phyloP scores from a whole-genome alignment of 2,329 filamentous ascomycete species.

The Penicillium sp. region DNA sequence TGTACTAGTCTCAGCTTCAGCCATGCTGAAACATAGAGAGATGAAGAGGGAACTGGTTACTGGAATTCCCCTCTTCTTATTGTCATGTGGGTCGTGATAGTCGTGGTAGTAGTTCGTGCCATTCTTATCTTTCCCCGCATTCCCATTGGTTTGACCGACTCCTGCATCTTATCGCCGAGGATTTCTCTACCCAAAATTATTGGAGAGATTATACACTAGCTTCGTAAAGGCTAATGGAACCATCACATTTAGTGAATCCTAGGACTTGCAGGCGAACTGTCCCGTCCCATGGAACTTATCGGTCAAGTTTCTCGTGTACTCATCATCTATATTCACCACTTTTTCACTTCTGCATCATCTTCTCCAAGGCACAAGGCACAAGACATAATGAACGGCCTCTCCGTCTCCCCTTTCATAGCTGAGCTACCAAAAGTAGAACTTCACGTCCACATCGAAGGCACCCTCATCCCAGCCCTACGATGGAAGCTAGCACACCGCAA shows the following conservation, averaged over 20 bases:
- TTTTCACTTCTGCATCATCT: not conserved
- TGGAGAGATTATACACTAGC: too few relatives aligned
- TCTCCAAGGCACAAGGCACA: not conserved
- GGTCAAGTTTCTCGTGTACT: too few relatives aligned
- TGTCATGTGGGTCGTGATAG: not conserved
- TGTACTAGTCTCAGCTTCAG: conserved; percentile 1
- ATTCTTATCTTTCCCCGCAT: conserved; percentile 19
- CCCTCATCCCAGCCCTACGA: conserved; percentile 39
- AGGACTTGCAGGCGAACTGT: not conserved
- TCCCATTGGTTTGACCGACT: conserved; percentile 8
- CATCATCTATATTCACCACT: not conserved
- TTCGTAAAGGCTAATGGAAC: not conserved
- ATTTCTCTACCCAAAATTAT: too few relatives aligned
- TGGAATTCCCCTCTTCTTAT: not conserved
- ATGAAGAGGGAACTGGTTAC: not conserved
- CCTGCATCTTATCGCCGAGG: conserved; percentile 8
- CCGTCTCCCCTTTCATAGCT: conserved; percentile 31
- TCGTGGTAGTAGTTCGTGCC: not conserved
- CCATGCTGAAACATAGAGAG: not conserved
- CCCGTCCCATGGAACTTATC: too few relatives aligned
- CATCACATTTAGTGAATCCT: not conserved
- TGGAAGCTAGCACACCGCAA: conserved; percentile 44
- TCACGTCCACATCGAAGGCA: conserved; percentile 48
- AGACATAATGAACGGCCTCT: conserved; percentile 18
- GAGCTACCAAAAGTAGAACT: conserved; percentile 46